Evolutionary conservation across 129 eudicot genomes (phyloP), one percentile per base, ranked within the genome.

Genomic region (Saussurea involucrata): DNA sequence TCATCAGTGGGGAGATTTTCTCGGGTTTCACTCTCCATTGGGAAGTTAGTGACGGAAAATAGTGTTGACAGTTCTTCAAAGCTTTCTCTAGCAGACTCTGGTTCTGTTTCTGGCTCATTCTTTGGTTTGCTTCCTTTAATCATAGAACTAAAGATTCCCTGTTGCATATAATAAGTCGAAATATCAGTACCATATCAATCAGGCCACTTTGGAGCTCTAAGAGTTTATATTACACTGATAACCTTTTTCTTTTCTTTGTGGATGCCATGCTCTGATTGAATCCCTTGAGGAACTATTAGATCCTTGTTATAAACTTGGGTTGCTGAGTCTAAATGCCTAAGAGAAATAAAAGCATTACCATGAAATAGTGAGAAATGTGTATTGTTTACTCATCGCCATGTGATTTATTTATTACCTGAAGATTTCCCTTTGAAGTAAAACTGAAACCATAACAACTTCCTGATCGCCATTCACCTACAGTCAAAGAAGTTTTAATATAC

Each of bases 221-320:
- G 12, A 65, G 57, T 58, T 21, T 10, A 72, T n/a, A 53, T 53
- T 53, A 22, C 42, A 55, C 7, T 27, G 44, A 20, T 28, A 78
- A 95, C 98, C 97, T 92, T 95, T 76, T 92, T 95, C 90, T 92
- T 95, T 84, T 95, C 95, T 87, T 95, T 92, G 66, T 77, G 90
- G 76, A 77, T 27, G 46, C 36, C 76, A 37, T 81, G 86, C 7
- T 85, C 82, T 57, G 92, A 65, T 72, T 67, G 69, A 36, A 68
- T 25, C 42, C 78, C 89, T 73, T 84, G 83, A 75, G 84, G 72
- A 80, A 78, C 76, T 24, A 81, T 76, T 64, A 92, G 72, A 74
- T 89, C 89, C 75, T 80, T 86, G 34, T 78, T 71, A 76, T 89
- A 85, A 70, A 95, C 91, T 81, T 76, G 84, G 66, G 89, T 77